Conservation (phyloP, 306 rosid species). For the Trifolium fragiferum region DNA sequence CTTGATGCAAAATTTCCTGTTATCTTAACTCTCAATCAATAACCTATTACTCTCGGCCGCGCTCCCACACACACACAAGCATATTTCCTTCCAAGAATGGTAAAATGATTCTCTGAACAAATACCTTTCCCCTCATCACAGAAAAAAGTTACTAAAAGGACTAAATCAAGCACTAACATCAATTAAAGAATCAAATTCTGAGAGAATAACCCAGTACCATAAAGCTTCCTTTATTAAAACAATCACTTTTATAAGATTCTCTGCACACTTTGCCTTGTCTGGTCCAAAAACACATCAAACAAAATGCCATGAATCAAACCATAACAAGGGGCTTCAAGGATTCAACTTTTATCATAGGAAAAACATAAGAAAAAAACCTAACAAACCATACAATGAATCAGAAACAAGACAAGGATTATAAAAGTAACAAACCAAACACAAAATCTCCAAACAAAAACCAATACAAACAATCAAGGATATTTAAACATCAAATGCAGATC, state of each 20-base stretch:
- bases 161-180: slow-evolving; percentile 35
- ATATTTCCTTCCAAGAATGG: slow-evolving; percentile 9
- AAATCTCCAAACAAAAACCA: slow-evolving; percentile 12
- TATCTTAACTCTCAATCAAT: slow-evolving; percentile 11
- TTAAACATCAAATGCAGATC: slow-evolving; percentile 7
- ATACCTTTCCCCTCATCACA: slow-evolving; percentile 31
- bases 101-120: slow-evolving; percentile 29
- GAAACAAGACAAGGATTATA: slow-evolving; percentile 10
- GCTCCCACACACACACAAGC: neutral
- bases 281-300: slow-evolving; percentile 35
- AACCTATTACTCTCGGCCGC: neutral
- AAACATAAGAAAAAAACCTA: slow-evolving; percentile 13
- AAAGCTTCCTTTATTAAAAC: slow-evolving; percentile 33
- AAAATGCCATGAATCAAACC: no score
- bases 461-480: slow-evolving; percentile 24
- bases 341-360: neutral
- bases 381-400: neutral
- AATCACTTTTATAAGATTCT: slow-evolving; percentile 43
- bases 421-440: slow-evolving; percentile 14
- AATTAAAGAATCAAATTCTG: slow-evolving; percentile 49
- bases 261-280: slow-evolving; percentile 28
- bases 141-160: slow-evolving; percentile 22
- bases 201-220: slow-evolving; percentile 25
- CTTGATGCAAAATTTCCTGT: neutral
- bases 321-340: neutral